Base-by-base conservation (phyloP, 257 asterid species). In the Rauvolfia tetraphylla region DNA sequence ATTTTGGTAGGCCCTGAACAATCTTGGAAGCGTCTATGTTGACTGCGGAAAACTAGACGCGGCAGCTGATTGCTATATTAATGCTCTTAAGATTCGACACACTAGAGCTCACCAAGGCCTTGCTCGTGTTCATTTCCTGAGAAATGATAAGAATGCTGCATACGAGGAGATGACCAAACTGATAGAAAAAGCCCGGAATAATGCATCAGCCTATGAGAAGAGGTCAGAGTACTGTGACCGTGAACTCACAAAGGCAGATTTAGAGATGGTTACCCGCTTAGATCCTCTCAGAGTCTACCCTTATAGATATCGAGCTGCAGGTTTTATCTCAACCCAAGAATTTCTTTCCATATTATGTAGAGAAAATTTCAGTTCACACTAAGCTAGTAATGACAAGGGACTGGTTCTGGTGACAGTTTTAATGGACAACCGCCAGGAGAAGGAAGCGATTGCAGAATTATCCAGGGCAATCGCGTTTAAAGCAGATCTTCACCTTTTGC, bases 51-150 rank as follows among this genome's bases (percentile, higher is more conserved):
- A 95, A 79, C 90, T 91, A 66, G 99, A 95, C 41, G 93, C 87
- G 1, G 99, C 98, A 42, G 97, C 98, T 44, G 98, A 93, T 84
- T 95, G 99, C 93, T 95, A 95, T 74, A 90, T 91, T 39, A 93
- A 88, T 77, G 99, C 99, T 83, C 98, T 95, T 75, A 90, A 90
- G 81, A 90, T 95, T 82, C 89, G 92, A 81, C 98, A 93, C 73
- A 95, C 98, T 11, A 89, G 99, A 42, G 99, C 99, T 71, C 98
- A 95, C 84, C 98, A 95, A 74, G 99, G 99, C 76, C 97, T 95
- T 63, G 99, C 99, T 53, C 99, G 99, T 25, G 99, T 93, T 81
- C 96, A 93, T 88, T 93, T 65, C 81, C 84, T 95, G 73, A 90
- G 87, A 78, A 85, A 95, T 36, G 97, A 95, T 67, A 95, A 93